Evolutionary conservation across 2,329 filamentous ascomycete genomes (phyloP).

Genomic region (Claviceps africana): DNA sequence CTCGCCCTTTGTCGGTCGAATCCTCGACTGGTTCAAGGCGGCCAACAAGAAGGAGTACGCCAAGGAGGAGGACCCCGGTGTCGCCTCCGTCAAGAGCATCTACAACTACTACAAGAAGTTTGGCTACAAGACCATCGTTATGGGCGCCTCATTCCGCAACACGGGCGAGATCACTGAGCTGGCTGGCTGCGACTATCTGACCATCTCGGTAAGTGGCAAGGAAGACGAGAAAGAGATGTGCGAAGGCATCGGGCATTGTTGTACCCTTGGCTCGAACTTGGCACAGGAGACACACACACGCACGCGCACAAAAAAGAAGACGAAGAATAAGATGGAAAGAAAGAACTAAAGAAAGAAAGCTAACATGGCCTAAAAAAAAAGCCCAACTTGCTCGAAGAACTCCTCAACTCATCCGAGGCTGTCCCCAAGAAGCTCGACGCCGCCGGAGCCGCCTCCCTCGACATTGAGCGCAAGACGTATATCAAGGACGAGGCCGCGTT

Average conservation of each 20-base stretch:
- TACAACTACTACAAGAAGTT: constrained; percentile 99
- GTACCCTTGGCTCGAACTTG: too few relatives aligned
- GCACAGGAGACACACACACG: too few relatives aligned
- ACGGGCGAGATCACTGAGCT: constrained; percentile 94
- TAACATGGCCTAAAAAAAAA: constrained; percentile 19
- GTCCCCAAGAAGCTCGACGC: constrained; percentile 92
- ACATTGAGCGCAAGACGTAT: constrained; percentile 83
- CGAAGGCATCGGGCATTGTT: too few relatives aligned
- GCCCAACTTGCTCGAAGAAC: constrained; percentile 87
- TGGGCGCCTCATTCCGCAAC: constrained; percentile 98
- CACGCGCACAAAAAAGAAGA: too few relatives aligned
- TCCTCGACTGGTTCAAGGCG: constrained; percentile 99
- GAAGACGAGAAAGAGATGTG: constrained; percentile 13
- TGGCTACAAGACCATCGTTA: constrained; percentile 98
- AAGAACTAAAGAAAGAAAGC: too few relatives aligned
- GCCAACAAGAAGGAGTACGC: constrained; percentile 84
- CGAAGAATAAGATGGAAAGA: too few relatives aligned
- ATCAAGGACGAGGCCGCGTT: constrained; percentile 78
- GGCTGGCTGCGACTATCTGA: constrained; percentile 96
- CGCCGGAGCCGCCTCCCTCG: constrained; percentile 45
- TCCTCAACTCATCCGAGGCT: constrained; percentile 65
- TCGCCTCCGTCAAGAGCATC: constrained; percentile 83
- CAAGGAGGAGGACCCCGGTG: constrained; percentile 86
- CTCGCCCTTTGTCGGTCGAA: constrained; percentile 97
- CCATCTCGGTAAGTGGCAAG: constrained; percentile 61